A percentile compares a stretch with the other conserved stretches of the same genome.
Evolutionary conservation across 1,284 basidiomycete genomes (phyloP).

Genomic region (Hypsizygus ulmarius): DNA sequence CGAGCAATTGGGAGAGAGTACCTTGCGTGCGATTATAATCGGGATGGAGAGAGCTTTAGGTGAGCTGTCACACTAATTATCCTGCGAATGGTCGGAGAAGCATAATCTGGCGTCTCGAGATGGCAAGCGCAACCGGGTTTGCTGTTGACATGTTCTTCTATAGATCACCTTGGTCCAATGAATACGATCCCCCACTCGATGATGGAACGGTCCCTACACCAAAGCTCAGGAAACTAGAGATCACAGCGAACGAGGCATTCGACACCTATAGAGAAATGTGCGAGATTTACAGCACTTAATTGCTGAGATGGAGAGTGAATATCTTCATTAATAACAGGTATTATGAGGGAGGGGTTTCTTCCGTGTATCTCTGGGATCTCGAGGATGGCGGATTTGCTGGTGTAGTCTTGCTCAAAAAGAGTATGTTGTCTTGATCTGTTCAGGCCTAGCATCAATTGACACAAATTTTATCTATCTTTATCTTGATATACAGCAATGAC

Average conservation of each 20-base stretch:
- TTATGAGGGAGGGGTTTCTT: conserved; percentile 96
- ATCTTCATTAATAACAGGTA: conserved; percentile 55
- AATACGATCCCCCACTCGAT: conserved; percentile 85
- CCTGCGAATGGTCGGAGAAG: background rate
- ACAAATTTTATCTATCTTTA: background rate
- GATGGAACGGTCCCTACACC: conserved; percentile 85
- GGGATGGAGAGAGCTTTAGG: conserved; percentile 95
- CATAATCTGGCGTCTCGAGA: background rate
- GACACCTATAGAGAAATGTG: conserved; percentile 97
- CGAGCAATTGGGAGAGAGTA: conserved; percentile 82
- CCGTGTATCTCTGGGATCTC: conserved; percentile 97
- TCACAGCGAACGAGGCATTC: conserved; percentile 93
- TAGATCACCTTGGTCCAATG: conserved; percentile 97
- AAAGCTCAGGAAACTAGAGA: conserved; percentile 88
- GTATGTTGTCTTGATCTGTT: conserved; percentile 47
- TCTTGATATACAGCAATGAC: conserved; percentile 49
- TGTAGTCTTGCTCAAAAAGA: conserved; percentile 94
- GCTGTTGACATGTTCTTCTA: conserved; percentile 8
- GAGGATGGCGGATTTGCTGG: conserved; percentile 97
- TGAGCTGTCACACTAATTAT: conserved; percentile 31
- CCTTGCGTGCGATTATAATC: conserved; percentile 96
- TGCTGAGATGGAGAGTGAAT: background rate
- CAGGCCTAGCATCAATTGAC: background rate
- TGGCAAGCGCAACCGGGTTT: background rate
- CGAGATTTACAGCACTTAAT: conserved; percentile 21